A percentile compares a stretch with the other conserved stretches of the same genome.
Conservation (phyloP, 1,139 yeast genomes). For the Spathaspora sp. region DNA sequence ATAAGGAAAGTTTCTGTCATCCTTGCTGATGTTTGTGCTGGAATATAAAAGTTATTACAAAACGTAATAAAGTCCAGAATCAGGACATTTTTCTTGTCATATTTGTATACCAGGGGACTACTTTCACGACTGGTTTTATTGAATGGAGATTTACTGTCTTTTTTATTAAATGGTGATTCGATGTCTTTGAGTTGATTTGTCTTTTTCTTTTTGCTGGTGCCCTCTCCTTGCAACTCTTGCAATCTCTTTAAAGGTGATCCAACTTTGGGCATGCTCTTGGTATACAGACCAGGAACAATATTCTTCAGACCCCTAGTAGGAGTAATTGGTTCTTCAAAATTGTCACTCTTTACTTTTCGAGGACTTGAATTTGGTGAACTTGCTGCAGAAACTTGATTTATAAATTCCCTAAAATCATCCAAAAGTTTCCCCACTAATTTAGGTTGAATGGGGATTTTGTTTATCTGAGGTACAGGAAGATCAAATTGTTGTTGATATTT, state of each 20-base stretch:
- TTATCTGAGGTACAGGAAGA: constrained; percentile 47
- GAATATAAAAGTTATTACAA: constrained; percentile 64
- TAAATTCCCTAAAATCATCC: constrained; percentile 42
- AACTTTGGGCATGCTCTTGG: constrained; percentile 8
- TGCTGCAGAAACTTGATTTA: constrained; percentile 31
- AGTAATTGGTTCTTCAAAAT: constrained; percentile 8
- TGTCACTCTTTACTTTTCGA: constrained; percentile 9
- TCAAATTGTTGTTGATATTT: constrained; percentile 41
- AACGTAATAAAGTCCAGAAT: constrained; percentile 56
- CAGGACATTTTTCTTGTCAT: constrained; percentile 28
- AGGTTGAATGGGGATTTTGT: constrained; percentile 60
- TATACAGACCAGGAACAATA: constrained; percentile 8
- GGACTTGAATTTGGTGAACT: constrained; percentile 31
- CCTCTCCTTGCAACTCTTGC: constrained; percentile 4
- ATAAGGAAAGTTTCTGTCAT: constrained; percentile 51
- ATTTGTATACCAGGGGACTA: constrained; percentile 15
- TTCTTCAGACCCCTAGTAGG: constrained; percentile 8
- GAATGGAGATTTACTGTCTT: constrained; percentile 8
- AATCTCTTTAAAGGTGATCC: constrained; percentile 15
- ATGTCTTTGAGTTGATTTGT: constrained; percentile 17
- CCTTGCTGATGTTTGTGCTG: constrained; percentile 48
- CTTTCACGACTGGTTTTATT: constrained; percentile 2
- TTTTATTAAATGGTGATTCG: constrained; percentile 36
- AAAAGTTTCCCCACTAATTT: constrained; percentile 40
- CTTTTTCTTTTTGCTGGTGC: neutral